Evolutionary conservation across 1,139 yeast species (phyloP), one percentile per base, ranked within the genome.

Genomic region (Hanseniaspora gamundiae): DNA sequence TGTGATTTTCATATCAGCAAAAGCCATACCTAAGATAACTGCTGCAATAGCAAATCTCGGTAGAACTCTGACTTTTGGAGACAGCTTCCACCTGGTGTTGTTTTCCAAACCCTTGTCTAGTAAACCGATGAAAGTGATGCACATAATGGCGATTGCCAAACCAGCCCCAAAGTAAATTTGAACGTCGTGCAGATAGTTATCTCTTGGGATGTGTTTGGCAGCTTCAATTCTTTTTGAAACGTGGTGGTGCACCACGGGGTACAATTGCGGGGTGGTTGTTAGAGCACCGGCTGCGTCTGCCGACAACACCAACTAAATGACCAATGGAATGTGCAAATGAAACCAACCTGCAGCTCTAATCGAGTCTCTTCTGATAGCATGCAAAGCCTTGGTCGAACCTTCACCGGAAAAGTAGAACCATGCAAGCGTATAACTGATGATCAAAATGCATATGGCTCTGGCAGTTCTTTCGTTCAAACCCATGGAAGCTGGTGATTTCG

Each of bases 281-380:
- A 76, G 57, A 40, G 74, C 79, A 2, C 77, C 78, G 8, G 78
- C 80, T 8, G 82, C 72, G 61, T 78, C 83, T 1, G 83, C 84
- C 26, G 78, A 71, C 45, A 78, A 63, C 39, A 75, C 70, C 48
- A 75, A 56, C 11, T 71, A 56, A 0, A 73, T 77, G 41, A 75
- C 67, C 38, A 76, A 59, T 0, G 81, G 79, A 31, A 76, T 53
- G 51, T 78, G 85, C 7, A 61, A 45, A 51, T 69, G 68, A 7
- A 74, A 63, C 73, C 75, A 78, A 0, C 52, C 2, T 1, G 14
- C 19, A 14, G 19, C 35, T 9, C 75, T 62, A 28, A 48, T 45
- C 0, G 70, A 75, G 33, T 69, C 66, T 45, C 74, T 63, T 53
- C 84, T 64, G 38, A 78, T 57, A 0, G 83, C 74, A 60, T 78